Percentiles rank a stretch among this genome's conserved stretches.
phyloP scores from a whole-genome alignment of 169 alveolate genomes.

The Eimeria falciformis region DNA sequence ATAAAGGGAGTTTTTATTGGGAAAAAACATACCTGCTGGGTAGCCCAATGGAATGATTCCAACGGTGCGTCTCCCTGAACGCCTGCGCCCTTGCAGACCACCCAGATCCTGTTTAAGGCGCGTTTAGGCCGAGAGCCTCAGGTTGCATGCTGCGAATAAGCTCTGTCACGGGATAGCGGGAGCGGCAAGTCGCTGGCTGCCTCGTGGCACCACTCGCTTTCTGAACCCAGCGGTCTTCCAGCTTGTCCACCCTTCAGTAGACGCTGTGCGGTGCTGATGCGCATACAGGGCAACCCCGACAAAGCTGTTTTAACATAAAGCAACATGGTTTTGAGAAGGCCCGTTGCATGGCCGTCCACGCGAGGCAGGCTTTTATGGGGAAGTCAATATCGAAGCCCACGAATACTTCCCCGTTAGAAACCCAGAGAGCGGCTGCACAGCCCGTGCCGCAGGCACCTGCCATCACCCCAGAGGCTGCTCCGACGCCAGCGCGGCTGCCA shows the following conservation, averaged over 20 bases:
- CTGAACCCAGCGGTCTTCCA: too few relatives aligned
- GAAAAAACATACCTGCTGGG: constrained; percentile 77
- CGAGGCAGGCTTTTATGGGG: constrained; percentile 68
- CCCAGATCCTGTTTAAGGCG: too few relatives aligned
- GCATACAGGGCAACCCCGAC: constrained; percentile 75
- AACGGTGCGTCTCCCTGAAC: constrained; percentile 34
- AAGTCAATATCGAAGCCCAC: constrained; percentile 32
- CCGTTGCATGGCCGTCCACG: constrained; percentile 74
- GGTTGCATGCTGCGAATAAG: too few relatives aligned
- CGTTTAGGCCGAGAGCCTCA: too few relatives aligned
- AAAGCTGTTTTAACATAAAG: constrained; percentile 71
- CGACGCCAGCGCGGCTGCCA: constrained; percentile 54
- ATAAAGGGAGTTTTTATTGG: constrained; percentile 77
- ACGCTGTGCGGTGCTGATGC: too few relatives aligned
- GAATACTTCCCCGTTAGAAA: not conserved
- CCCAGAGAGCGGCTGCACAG: constrained; percentile 57
- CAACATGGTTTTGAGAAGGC: constrained; percentile 74
- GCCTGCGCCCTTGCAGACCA: not conserved
- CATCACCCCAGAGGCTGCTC: constrained; percentile 23
- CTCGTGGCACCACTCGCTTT: too few relatives aligned
- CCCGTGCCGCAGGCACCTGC: constrained; percentile 48
- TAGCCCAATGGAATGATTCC: constrained; percentile 77
- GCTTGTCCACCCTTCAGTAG: too few relatives aligned
- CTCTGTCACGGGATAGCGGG: too few relatives aligned
- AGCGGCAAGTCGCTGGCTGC: too few relatives aligned